Conservation (phyloP, 1,284 basidiomycete species). For the Leccinum pseudoinsigne region DNA sequence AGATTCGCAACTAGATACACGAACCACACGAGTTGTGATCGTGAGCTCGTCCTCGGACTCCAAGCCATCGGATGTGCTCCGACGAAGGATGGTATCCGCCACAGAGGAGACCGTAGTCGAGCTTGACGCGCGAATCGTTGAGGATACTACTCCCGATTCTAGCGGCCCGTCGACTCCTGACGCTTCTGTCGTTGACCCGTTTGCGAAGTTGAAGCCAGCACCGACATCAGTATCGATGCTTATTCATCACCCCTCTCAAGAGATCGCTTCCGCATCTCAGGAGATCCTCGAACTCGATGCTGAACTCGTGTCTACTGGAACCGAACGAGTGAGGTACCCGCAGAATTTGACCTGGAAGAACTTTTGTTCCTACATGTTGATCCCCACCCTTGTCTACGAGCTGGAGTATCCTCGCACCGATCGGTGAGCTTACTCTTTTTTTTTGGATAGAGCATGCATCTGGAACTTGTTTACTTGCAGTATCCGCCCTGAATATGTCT, state of each 20-base stretch:
- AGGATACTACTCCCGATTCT: slow-evolving; percentile 4
- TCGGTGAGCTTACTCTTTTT: slow-evolving; percentile 46
- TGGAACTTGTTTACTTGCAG: slow-evolving; percentile 37
- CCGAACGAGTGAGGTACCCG: slow-evolving; percentile 75
- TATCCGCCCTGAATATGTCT: slow-evolving; percentile 88
- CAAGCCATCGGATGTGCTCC: slow-evolving; percentile 49
- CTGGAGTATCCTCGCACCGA: slow-evolving; percentile 94
- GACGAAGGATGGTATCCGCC: slow-evolving; percentile 50
- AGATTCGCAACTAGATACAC: slow-evolving; percentile 25
- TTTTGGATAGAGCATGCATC: neutral
- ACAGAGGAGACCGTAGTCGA: slow-evolving; percentile 22
- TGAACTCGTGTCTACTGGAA: slow-evolving; percentile 76
- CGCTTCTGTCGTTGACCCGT: neutral
- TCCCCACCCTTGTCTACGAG: slow-evolving; percentile 95
- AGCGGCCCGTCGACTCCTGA: slow-evolving; percentile 8
- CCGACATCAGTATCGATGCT: no score
- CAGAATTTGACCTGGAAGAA: slow-evolving; percentile 83
- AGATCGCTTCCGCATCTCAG: no score
- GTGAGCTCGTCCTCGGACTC: slow-evolving; percentile 54
- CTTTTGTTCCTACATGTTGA: slow-evolving; percentile 87
- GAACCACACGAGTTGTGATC: slow-evolving; percentile 39
- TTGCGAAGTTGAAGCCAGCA: neutral
- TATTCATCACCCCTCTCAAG: no score
- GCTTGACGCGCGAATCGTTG: slow-evolving; percentile 5
- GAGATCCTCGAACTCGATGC: slow-evolving; percentile 45